Evolutionary conservation across 2,329 filamentous ascomycete species (phyloP).

Genomic region (Hysterium pulicare): DNA sequence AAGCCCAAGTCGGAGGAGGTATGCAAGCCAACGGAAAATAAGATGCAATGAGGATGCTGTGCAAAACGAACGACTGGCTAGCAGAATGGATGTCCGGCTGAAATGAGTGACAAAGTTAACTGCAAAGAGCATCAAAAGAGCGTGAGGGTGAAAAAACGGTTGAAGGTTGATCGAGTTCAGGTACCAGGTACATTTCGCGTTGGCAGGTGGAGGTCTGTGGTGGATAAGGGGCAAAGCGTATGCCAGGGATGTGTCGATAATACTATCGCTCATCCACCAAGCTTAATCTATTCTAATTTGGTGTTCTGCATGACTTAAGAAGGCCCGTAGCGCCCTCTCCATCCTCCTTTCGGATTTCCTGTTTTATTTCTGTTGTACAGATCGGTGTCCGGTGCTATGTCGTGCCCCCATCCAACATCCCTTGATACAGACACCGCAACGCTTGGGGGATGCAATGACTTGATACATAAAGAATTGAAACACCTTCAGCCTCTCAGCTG

Average conservation of each 20-base stretch:
- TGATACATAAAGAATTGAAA: conserved; percentile 14
- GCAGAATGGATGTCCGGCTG: conserved; percentile 15
- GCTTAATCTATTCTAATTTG: conserved; percentile 33
- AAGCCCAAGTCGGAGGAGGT: conserved; percentile 13
- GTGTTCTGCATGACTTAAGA: conserved; percentile 31
- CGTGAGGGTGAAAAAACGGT: conserved; percentile 12
- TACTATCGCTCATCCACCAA: conserved; percentile 32
- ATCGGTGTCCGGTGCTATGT: not conserved
- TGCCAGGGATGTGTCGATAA: conserved; percentile 22
- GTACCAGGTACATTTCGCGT: conserved; percentile 26
- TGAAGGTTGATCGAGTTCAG: conserved; percentile 13
- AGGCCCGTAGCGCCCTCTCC: conserved; percentile 18
- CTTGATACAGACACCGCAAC: not conserved
- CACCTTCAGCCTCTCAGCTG: conserved; percentile 7
- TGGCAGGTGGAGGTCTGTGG: conserved; percentile 12
- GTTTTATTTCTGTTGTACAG: conserved; percentile 24
- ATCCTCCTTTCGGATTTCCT: conserved; percentile 20
- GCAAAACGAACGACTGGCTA: conserved; percentile 21
- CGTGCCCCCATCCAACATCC: conserved; percentile 1
- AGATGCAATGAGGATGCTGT: conserved; percentile 4
- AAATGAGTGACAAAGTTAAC: conserved; percentile 24
- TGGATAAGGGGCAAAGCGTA: conserved; percentile 20
- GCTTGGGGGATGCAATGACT: conserved; percentile 1
- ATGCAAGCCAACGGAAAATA: conserved; percentile 14
- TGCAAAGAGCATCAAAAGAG: conserved; percentile 22